phyloP scores from a whole-genome alignment of 176 grass and related monocot genomes.

The Oryza glaberrima region DNA sequence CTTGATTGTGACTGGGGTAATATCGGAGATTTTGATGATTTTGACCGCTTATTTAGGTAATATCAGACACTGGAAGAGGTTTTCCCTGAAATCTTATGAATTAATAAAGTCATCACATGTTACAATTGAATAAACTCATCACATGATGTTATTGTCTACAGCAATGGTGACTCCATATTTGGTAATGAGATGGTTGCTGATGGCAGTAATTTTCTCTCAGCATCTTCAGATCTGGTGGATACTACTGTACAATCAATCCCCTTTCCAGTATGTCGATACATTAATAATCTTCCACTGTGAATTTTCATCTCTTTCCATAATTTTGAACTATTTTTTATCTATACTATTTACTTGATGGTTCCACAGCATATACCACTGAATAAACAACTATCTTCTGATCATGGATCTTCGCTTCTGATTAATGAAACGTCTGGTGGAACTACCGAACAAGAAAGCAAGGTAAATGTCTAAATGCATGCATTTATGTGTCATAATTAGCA shows the following conservation, averaged over 20 bases:
- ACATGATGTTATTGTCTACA: slow-evolving; percentile 44
- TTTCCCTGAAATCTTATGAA: slow-evolving; percentile 27
- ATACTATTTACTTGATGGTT: slow-evolving; percentile 30
- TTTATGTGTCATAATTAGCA: slow-evolving; percentile 35
- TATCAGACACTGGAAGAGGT: not conserved
- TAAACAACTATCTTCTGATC: slow-evolving; percentile 60
- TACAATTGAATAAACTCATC: slow-evolving; percentile 30
- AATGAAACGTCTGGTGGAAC: slow-evolving; percentile 50
- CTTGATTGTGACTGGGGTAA: slow-evolving; percentile 89
- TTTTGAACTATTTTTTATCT: slow-evolving; percentile 17
- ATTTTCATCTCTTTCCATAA: slow-evolving; percentile 17
- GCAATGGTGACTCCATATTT: slow-evolving; percentile 79
- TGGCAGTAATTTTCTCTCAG: slow-evolving; percentile 66
- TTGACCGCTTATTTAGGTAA: slow-evolving; percentile 95
- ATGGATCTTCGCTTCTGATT: slow-evolving; percentile 52
- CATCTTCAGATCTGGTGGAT: slow-evolving; percentile 67
- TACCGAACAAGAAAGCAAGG: slow-evolving; percentile 71
- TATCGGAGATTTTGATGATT: slow-evolving; percentile 83
- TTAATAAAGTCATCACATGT: slow-evolving; percentile 13
- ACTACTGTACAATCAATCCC: slow-evolving; percentile 63
- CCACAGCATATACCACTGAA: slow-evolving; percentile 54
- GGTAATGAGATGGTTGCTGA: slow-evolving; percentile 66
- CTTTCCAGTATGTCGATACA: slow-evolving; percentile 54
- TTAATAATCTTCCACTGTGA: slow-evolving; percentile 28
- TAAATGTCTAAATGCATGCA: slow-evolving; percentile 41